Base-by-base conservation (phyloP, 1,139 yeast species). In the Geotrichum bryndzae region DNA sequence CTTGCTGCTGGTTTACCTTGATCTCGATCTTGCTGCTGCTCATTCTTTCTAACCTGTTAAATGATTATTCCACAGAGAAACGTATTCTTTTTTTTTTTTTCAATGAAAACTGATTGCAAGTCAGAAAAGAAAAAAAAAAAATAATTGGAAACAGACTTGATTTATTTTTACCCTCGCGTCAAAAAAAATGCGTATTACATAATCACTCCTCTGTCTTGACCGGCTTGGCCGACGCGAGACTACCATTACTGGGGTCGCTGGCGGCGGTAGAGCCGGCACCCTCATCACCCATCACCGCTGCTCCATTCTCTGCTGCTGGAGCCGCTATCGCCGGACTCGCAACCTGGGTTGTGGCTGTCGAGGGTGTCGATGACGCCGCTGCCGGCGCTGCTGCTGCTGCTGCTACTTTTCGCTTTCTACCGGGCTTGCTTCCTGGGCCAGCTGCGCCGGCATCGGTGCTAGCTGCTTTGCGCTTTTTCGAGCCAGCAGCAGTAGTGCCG, bases 371-470 rank as follows among this genome's bases (percentile, higher is more conserved):
- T 29, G 7, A 10, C 11, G 58, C 11, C 23, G 53, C 29, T 27
- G 33, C 31, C 8, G 38, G 31, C 5, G 15, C 22, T 4, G 46
- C 35, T 23, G 46, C 58, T 48, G 46, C 58, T 15, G 29, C 25
- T 10, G 46, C n/a, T 3, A 54, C 51, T 46, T 59, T 59, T 10
- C 61, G 38, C 29, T 54, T 54, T 51, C 55, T 50, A 1, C 53
- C 38, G 18, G 61, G 33, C 53, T 45, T 51, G 41, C 41, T 35
- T 35, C 13, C 13, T 11, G 41, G 5, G n/a, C 41, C 41, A 3
- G 41, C 41, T 15, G 50, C n/a, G 2, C 33, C 57, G 10, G 35
- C 41, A 11, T 31, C 48, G 8, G 57, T 2, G 29, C 23, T 46
- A 2, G 11, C 33, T 18, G 53, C 48, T 51, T 54, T 52, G 4